Conservation (phyloP, 352 stramenopile species). For the Phytophthora foliorum region DNA sequence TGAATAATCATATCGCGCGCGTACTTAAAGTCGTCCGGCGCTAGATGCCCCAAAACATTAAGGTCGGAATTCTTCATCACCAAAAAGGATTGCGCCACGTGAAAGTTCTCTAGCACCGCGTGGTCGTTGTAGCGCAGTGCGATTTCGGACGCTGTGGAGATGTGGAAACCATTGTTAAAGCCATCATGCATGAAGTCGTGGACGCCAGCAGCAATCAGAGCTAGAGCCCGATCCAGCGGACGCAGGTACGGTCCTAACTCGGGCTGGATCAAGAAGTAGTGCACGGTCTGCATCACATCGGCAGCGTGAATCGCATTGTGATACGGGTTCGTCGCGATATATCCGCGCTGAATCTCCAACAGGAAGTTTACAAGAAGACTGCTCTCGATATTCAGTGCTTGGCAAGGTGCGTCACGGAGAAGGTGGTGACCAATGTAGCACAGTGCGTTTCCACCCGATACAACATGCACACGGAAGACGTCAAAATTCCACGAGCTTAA, state of each 20-base stretch:
- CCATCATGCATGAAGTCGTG: slow-evolving; percentile 93
- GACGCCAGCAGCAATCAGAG: slow-evolving; percentile 83
- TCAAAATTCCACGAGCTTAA: slow-evolving; percentile 79
- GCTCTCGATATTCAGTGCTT: slow-evolving; percentile 72
- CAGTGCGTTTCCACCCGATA: slow-evolving; percentile 79
- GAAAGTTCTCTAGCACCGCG: slow-evolving; percentile 90
- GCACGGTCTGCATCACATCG: slow-evolving; percentile 90
- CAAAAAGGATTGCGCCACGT: slow-evolving; percentile 90
- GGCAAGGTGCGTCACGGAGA: slow-evolving; percentile 68
- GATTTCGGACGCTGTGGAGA: slow-evolving; percentile 87
- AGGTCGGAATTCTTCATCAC: slow-evolving; percentile 92
- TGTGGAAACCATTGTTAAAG: slow-evolving; percentile 93
- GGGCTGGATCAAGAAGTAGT: slow-evolving; percentile 87
- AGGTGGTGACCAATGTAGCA: slow-evolving; percentile 83
- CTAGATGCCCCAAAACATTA: slow-evolving; percentile 85
- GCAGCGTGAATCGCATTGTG: slow-evolving; percentile 92
- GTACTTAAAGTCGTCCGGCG: slow-evolving; percentile 87
- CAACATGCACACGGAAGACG: slow-evolving; percentile 74
- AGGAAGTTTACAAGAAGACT: slow-evolving; percentile 78
- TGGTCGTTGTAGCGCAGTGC: slow-evolving; percentile 92
- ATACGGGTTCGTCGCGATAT: slow-evolving; percentile 87
- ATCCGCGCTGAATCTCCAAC: slow-evolving; percentile 86
- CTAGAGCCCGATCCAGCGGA: slow-evolving; percentile 75
- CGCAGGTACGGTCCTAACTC: slow-evolving; percentile 81
- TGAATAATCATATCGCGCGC: slow-evolving; percentile 91